Percentiles rank a stretch among this genome's conserved stretches.
Conservation (phyloP, 495 filamentous ascomycete genomes). For the Aspergillus funiculosus region DNA sequence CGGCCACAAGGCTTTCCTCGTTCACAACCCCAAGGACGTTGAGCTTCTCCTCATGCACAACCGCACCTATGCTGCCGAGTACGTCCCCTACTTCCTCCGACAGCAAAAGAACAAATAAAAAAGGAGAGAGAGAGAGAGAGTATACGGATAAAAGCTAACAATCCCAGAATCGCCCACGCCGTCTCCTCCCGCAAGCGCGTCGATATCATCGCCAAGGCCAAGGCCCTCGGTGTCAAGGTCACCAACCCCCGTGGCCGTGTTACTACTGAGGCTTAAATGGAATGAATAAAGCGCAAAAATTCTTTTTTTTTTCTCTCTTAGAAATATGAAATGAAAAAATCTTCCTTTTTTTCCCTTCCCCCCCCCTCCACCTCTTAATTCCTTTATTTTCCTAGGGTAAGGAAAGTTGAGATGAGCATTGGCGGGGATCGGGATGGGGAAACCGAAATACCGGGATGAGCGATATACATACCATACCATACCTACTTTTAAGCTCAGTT, state of each 20-base stretch:
- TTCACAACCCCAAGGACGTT: conserved; percentile 90
- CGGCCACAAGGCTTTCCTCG: conserved; percentile 99
- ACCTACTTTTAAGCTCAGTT: too few species aligned
- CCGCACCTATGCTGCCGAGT: conserved; percentile 97
- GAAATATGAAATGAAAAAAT: conserved; percentile 4
- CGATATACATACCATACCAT: too few species aligned
- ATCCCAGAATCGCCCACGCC: conserved; percentile 80
- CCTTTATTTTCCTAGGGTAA: not conserved
- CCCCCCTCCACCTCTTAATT: conserved; percentile 1
- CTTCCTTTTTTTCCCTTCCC: conserved; percentile 1
- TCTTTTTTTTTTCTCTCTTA: not conserved
- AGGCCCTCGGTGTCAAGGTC: conserved; percentile 96
- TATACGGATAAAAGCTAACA: too few species aligned
- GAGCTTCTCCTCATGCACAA: conserved; percentile 99
- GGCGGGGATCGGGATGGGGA: too few species aligned
- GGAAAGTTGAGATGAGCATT: too few species aligned
- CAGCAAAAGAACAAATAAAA: not conserved
- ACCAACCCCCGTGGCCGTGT: conserved; percentile 98
- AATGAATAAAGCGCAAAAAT: conserved; percentile 9
- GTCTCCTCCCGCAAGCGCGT: conserved; percentile 98
- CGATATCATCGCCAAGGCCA: conserved; percentile 91
- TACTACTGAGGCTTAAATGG: conserved; percentile 83
- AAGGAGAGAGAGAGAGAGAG: conserved; percentile 15
- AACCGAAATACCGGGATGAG: too few species aligned
- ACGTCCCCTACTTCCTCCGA: conserved; percentile 36